Percentiles rank a stretch among this genome's conserved stretches.
phyloP scores from a whole-genome alignment of 306 rosid genomes.

The Begonia fuchsioides region DNA sequence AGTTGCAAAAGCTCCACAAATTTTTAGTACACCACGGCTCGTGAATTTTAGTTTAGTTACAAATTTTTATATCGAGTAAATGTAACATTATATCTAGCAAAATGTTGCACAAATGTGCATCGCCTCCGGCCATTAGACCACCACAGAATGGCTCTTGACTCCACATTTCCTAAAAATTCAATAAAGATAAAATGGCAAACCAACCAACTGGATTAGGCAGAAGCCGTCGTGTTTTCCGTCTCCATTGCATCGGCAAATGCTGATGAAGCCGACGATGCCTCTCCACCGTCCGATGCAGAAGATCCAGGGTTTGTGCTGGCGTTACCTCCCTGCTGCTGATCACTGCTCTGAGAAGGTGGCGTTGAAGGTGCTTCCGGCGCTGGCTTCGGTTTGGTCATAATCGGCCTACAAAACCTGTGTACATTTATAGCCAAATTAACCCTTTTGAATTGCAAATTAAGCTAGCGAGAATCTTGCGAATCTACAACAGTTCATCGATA shows the following conservation, averaged over 20 bases:
- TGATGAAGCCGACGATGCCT: constrained; percentile 39
- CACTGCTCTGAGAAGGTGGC: constrained; percentile 32
- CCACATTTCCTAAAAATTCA: constrained; percentile 2
- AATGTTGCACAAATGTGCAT: neutral
- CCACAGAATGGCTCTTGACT: neutral
- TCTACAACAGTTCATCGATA: no score
- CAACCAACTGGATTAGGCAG: constrained; percentile 18
- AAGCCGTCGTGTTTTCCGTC: constrained; percentile 39
- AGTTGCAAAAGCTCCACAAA: no score
- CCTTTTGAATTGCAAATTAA: no score
- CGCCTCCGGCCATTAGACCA: neutral
- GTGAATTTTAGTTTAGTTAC: no score
- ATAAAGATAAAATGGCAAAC: constrained; percentile 2
- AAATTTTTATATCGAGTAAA: no score
- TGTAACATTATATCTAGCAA: no score
- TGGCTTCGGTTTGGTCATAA: constrained; percentile 81
- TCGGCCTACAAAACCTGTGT: constrained; percentile 62
- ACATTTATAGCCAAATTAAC: no score
- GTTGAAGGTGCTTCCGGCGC: constrained; percentile 42
- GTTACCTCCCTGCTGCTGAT: constrained; percentile 32
- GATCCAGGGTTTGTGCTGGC: constrained; percentile 13
- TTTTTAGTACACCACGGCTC: no score
- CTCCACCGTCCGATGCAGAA: constrained; percentile 20
- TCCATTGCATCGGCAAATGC: constrained; percentile 64
- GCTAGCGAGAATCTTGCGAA: no score